Base-by-base conservation (phyloP, 2,329 filamentous ascomycete species). In the Emericellopsis cladophorae region DNA sequence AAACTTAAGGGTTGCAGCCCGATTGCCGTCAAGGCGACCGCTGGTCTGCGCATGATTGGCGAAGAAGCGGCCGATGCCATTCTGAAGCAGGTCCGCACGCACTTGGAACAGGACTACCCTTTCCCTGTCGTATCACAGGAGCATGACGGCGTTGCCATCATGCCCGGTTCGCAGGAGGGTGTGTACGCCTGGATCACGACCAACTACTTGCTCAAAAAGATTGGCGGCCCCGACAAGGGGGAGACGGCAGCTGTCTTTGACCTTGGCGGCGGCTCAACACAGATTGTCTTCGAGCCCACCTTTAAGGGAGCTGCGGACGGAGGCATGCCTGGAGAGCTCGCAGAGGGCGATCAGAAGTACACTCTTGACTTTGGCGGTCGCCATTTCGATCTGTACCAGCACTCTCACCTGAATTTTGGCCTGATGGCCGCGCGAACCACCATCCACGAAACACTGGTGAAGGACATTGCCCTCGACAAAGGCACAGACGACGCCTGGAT, bases 101-200 rank as follows among this genome's bases (percentile, higher is more conserved):
- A 89, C 49, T 70, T 98, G 22, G 92, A 98, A 66, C 86, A 79
- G 18, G 75, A 79, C 44, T 98, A 93, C 55, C 92, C 92, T 11
- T 98, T 98, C 74, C 88, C 92, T 1, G 85, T 98, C 34, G 84
- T 98, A 42, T 82, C 85, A 11, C 74, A 79, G 48, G 85, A 87
- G 53, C 81, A 90, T 51, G 79, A 84, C 42, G 92, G 93, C 42
- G 87, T 98, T 23, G 78, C 88, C 47, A 93, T 98, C 60, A 98
- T 98, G 92, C 89, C 95, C 53, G 92, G 92, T 46, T 88, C 85
- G 39, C 85, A 95, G 55, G 92, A 98, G 66, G 92, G 92, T 57
- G 90, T 98, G 24, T 98, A 94, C 57, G 93, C 92, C 40, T 98
- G 92, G 92, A 94, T 98, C 60, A 98, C 92, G 7, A 92, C 88